These are phyloP conservation scores for Psophocarpus tetragonolobus DNA, from an alignment of 306 rosid genomes.

Conservation along the genomic window DNA sequence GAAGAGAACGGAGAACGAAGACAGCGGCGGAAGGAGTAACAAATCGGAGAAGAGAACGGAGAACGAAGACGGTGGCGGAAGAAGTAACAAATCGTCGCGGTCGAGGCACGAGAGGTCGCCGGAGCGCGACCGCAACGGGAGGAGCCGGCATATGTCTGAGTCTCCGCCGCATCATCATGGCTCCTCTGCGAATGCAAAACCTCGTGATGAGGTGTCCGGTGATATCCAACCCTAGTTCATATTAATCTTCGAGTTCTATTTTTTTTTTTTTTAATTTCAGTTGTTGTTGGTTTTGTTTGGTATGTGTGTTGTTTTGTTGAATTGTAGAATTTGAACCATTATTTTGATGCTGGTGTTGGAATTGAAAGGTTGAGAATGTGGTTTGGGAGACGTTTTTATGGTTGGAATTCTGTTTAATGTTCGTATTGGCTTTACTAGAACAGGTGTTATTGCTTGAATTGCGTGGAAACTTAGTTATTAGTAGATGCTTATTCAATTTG, in stretches of 20 bases:
- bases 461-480: neutral
- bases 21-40: neutral
- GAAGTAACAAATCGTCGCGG: conserved; percentile 46
- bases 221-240: conserved; percentile 69
- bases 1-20: neutral
- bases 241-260: conserved; percentile 3
- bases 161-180: conserved; percentile 46
- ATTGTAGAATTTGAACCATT: neutral
- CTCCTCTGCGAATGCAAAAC: conserved; percentile 35
- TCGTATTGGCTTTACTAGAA: neutral
- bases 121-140: conserved; percentile 47
- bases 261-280: neutral
- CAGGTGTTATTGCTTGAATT: neutral
- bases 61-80: neutral
- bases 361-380: neutral
- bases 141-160: conserved; percentile 55
- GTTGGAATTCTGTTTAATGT: neutral
- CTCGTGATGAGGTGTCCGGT: conserved; percentile 96
- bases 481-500: conserved; percentile 1
- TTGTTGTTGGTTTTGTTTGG: conserved; percentile 1
- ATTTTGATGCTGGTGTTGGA: conserved; percentile 2
- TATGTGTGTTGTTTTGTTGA: neutral
- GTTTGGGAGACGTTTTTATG: neutral
- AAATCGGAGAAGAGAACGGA: conserved; percentile 30
- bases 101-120: conserved; percentile 59